These are phyloP conservation scores for Cyberlindnera xishuangbannaensis DNA, from an alignment of 805 yeast species.

Conservation along the genomic window DNA sequence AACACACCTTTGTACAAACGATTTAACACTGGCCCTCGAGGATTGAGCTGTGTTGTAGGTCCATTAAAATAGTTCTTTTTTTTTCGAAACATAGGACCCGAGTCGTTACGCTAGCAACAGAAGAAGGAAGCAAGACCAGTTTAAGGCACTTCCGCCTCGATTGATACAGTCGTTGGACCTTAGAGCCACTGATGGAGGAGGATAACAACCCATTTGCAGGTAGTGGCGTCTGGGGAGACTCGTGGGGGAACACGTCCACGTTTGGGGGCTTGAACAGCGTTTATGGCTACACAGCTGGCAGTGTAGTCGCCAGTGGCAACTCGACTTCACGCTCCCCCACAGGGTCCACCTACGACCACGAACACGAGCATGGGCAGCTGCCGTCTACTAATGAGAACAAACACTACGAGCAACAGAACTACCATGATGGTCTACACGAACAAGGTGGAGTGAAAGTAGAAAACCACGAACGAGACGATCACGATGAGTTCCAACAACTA, in stretches of 20 bases:
- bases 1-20: too few species aligned
- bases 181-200: constrained; percentile 25
- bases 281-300: constrained; percentile 4
- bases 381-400: background rate
- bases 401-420: constrained; percentile 1
- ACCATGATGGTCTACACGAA: too few species aligned
- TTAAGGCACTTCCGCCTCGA: background rate
- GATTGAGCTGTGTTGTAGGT: too few species aligned
- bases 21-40: too few species aligned
- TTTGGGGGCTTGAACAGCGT: constrained; percentile 10
- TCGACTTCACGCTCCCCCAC: too few species aligned
- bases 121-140: background rate
- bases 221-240: constrained; percentile 17
- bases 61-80: too few species aligned
- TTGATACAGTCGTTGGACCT: too few species aligned
- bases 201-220: constrained; percentile 32
- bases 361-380: background rate
- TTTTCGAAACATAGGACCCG: too few species aligned
- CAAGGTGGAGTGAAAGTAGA: too few species aligned
- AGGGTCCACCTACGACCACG: background rate
- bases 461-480: background rate
- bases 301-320: too few species aligned
- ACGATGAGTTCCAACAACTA: constrained; percentile 1
- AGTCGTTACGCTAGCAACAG: background rate
- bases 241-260: constrained; percentile 2